Evolutionary conservation across 441 rosid species (phyloP).

Genomic region (Theobroma grandiflorum): DNA sequence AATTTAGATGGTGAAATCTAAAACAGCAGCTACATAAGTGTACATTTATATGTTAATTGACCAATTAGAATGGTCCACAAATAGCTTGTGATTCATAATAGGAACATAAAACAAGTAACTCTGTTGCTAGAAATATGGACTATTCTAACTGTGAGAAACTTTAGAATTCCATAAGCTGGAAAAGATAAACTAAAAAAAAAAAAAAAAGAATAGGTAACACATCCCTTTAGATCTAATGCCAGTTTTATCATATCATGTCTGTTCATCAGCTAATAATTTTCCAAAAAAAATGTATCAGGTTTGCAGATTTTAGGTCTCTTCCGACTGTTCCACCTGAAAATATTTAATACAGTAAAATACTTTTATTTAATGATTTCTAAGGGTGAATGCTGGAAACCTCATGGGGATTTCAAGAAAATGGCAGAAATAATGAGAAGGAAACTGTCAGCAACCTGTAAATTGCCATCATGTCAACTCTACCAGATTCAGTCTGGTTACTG

Average conservation of each 20-base stretch:
- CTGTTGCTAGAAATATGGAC: too few relatives aligned
- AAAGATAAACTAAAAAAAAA: too few relatives aligned
- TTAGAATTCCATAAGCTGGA: too few relatives aligned
- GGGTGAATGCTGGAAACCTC: neutral
- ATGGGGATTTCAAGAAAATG: neutral
- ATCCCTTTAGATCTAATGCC: neutral
- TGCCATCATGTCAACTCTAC: slow-evolving; percentile 88
- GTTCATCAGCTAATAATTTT: neutral
- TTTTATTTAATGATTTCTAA: neutral
- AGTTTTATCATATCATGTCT: neutral
- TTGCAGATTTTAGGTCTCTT: neutral
- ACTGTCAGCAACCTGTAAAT: slow-evolving; percentile 66
- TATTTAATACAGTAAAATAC: neutral
- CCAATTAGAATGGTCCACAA: too few relatives aligned
- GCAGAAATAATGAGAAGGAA: slow-evolving; percentile 23
- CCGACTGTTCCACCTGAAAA: neutral
- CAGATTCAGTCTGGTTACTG: slow-evolving; percentile 63
- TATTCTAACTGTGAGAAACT: too few relatives aligned
- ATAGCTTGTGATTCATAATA: too few relatives aligned
- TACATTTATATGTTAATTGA: too few relatives aligned
- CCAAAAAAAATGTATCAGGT: neutral
- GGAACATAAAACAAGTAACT: too few relatives aligned
- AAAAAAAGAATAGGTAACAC: neutral
- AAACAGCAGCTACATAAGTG: too few relatives aligned
- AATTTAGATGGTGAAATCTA: too few relatives aligned